Evolutionary conservation across 2,329 filamentous ascomycete genomes (phyloP), one percentile per base, ranked within the genome.

Genomic region (Fusarium subtropicale): DNA sequence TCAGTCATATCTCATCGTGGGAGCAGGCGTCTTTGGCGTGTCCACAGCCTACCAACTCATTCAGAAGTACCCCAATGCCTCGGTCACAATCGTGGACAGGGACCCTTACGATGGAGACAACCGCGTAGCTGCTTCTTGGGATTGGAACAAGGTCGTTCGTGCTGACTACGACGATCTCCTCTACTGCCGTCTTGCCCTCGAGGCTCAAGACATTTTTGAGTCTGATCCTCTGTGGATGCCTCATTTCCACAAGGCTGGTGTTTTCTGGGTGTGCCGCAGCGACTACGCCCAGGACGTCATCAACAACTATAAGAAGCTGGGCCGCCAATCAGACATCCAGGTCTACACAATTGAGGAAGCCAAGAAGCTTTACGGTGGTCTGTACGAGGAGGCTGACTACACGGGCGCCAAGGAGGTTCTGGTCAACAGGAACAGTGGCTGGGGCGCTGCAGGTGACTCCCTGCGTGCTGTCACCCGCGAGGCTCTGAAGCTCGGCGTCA

Each of bases 31-130:
- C 31, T 91, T 91, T 73, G 90, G 89, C 38, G 85, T 86, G 36
- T 89, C 87, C 24, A 90, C 88, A 0, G 90, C 89, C n/a, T 87
- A 88, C 62, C 84, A 90, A 64, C 83, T 91, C 42, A 84, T 86
- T 61, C 80, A 81, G 56, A 81, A 80, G 59, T 82, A 86, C 70
- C 82, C 85, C 20, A 73, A 82, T 34, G 84, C 84, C 1, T 79
- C 78, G 3, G 80, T 91, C 55, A 88, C 84, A 2, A 76, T 91
- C 3, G 79, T 91, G 28, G 88, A 91, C 78, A 84, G 87, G 16
- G 81, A 85, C 60, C 80, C 83, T 4, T 83, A 79, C 46, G 84
- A 86, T 26, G 84, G 84, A 2, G 79, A 81, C 0, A 78, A 74
- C 54, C 79, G 81, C 5, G 79, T 83, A 26, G 90, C 89, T 33